Base-by-base conservation (phyloP, 1,284 basidiomycete genomes). In the Pseudomicrostroma phylloplanum region DNA sequence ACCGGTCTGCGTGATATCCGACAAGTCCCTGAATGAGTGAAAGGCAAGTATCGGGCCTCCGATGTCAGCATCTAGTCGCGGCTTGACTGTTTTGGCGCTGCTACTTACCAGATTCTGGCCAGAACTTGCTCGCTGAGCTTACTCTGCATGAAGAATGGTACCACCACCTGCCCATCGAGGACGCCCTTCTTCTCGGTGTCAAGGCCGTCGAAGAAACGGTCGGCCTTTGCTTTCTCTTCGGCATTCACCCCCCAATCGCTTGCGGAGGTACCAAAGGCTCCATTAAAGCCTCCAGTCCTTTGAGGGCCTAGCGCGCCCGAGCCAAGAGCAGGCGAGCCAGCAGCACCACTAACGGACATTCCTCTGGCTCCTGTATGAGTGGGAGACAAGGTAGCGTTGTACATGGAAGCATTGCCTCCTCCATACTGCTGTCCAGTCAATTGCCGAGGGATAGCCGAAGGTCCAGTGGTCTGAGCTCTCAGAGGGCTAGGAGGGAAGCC, bases 111-210 rank as follows among this genome's bases (percentile, higher is more conserved):
- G 59, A 98, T 84, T 72, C 87, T 89, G 17, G 96, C 96, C 26
- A 99, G 84, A 19, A 86, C 84, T 19, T 88, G 87, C 68, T 91
- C 90, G 4, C 88, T 85, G 48, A 99, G 82, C 64, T 91, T 89
- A 58, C 92, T 94, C 80, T 93, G 88, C 66, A 96, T 81, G 88
- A 99, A 90, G 81, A 98, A 98, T 4, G 91, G 91, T 0, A 97
- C 96, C 3, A 92, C 96, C 23, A 90, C 86, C 67, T 94, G 91
- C 11, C 92, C 93, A 73, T 94, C 92, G 40, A 98, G 89, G 70
- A 84, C 89, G 1, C 92, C 93, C 64, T 82, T 85, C 69, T 85
- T 87, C 66, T 86, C 83, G 15, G 84, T 81, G 79, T 98, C 96
- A 41, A 98, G 84, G 36, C 83, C 84, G 61, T 90, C 87, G 75